A percentile compares a stretch with the other conserved stretches of the same genome.
Evolutionary conservation across 106 monocot genomes (phyloP).

Genomic region (Dendrobium catenatum): DNA sequence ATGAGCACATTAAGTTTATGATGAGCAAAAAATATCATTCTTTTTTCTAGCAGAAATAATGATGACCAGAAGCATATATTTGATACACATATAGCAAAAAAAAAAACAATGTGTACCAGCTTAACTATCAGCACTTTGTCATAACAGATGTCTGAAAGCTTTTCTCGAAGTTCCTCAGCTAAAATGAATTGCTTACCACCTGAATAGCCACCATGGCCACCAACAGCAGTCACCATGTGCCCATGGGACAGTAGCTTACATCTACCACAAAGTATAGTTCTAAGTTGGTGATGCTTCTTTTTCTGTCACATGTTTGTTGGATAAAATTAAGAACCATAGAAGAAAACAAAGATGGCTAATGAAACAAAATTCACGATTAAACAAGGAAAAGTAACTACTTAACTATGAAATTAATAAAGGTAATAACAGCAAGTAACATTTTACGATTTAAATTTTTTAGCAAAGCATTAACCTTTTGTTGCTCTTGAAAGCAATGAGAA

Average conservation of each 20-base stretch:
- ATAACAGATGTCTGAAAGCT: constrained; percentile 71
- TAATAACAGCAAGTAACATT: neutral
- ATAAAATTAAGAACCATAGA: neutral
- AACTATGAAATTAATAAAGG: constrained; percentile 1
- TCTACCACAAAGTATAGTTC: constrained; percentile 81
- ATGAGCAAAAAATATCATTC: neutral
- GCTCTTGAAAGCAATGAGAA: neutral
- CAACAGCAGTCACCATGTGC: constrained; percentile 96
- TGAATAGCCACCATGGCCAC: constrained; percentile 92
- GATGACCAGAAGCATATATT: neutral
- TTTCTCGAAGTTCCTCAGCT: constrained; percentile 81
- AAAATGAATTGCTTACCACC: constrained; percentile 92
- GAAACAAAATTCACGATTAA: neutral
- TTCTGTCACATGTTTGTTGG: constrained; percentile 39
- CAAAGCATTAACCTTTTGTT: neutral
- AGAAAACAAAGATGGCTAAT: neutral
- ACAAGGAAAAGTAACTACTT: neutral
- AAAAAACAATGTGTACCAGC: constrained; percentile 37
- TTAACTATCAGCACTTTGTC: constrained; percentile 93
- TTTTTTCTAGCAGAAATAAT: neutral
- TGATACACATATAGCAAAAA: neutral
- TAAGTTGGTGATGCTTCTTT: constrained; percentile 82
- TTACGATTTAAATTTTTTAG: neutral
- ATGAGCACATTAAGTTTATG: neutral
- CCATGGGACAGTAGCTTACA: constrained; percentile 91